Base-by-base conservation (phyloP, 768 basidiomycete species). In the Suillus ampliporus region DNA sequence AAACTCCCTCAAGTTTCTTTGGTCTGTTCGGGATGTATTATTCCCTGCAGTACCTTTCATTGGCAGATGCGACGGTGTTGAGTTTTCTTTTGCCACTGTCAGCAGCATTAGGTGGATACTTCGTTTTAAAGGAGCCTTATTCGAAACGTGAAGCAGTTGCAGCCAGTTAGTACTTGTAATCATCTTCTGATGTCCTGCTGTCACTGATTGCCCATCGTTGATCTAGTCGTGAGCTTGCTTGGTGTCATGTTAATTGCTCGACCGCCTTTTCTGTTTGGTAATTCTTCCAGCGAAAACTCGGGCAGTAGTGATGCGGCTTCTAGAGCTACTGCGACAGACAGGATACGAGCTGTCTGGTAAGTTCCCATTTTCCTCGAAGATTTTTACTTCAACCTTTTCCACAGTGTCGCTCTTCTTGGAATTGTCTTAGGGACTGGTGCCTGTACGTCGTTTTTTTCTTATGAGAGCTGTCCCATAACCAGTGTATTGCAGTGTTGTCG, bases 181-280 rank as follows among this genome's bases (percentile, higher is more conserved):
- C 6, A 19, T 19, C 10, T 34, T 10, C 8, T 23, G 23, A 19
- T 48, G 4, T 54, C 35, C 8, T 38, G 9, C 23, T 19, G 53
- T 11, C 15, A 11, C 10, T 23, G 15, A 35, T 26, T 35, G 5
- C 6, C 48, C 14, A 14, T 31, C 19, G 57, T 44, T 56, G 23
- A 50, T 21, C 7, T 68, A 85, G 85, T 89, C 9, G 81, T 83
- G 52, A 89, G 91, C 72, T 80, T 96, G 37, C 47, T 84, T 10
- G 95, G 94, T 0, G 92, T 94, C 10, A 72, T 95, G 15, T 79
- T 95, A 9, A 93, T 97, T 56, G 91, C 94, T 13, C 82, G 92
- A 40, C 95, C 95, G 0, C 77, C 82, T 1, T 86, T 87, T 57
- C 67, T 97, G 8, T 96, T 97, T 67, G 89, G 89, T 4, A 60